phyloP scores from a whole-genome alignment of 441 rosid species.

The Corymbia calophylla region DNA sequence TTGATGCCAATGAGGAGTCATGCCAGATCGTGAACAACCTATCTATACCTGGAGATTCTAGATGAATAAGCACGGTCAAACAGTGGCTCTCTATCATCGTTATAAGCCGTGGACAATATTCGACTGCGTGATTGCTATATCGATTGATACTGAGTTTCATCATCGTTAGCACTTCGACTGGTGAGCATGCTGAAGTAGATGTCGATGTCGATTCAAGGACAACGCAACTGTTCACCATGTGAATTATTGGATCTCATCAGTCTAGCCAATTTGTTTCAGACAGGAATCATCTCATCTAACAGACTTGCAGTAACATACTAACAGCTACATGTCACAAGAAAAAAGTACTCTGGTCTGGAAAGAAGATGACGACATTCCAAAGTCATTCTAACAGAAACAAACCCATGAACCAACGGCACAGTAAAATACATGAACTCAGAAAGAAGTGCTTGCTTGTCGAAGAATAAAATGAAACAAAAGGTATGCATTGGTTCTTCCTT shows the following conservation, averaged over 20 bases:
- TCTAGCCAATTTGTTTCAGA: not conserved
- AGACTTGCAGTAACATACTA: not conserved
- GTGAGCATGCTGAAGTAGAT: not conserved
- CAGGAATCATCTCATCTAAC: not conserved
- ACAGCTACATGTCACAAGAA: not conserved
- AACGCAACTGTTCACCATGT: accelerated
- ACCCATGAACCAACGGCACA: not conserved
- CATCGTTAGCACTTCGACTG: accelerated
- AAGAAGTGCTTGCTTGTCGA: not conserved
- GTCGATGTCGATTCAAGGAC: accelerated
- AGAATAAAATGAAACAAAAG: not conserved
- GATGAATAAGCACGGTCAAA: not conserved
- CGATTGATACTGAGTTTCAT: not conserved
- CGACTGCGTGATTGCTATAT: accelerated
- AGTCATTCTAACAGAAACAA: not conserved
- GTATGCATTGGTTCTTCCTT: not conserved
- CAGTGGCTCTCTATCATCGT: not conserved
- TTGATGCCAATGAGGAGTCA: not conserved
- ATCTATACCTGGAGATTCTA: not conserved
- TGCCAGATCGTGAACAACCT: not conserved
- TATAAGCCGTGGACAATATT: not conserved
- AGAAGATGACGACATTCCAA: not conserved
- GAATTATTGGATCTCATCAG: not conserved
- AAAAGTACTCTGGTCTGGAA: not conserved
- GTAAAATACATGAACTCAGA: not conserved